Conservation (phyloP, 768 basidiomycete species). For the Russula abietina region DNA sequence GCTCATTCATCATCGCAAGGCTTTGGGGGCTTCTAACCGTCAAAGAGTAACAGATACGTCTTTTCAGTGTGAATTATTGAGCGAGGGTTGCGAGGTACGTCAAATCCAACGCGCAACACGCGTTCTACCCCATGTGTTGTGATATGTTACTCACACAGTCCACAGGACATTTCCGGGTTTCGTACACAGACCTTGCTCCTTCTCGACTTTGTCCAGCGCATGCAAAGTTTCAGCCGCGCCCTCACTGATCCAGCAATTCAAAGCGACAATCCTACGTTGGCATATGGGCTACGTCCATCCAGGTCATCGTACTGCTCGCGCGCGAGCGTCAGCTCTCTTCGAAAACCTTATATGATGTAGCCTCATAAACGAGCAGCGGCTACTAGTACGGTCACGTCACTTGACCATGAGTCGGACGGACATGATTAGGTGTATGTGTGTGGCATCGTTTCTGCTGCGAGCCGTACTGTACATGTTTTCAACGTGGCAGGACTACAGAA, state of each 20-base stretch:
- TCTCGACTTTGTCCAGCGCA: neutral
- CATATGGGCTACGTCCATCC: neutral
- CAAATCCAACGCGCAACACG: neutral
- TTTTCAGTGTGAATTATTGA: neutral
- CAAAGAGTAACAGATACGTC: neutral
- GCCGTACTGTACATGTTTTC: too few species aligned
- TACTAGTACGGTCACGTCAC: neutral
- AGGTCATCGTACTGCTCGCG: neutral
- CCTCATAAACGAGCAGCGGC: neutral
- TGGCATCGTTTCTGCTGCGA: neutral
- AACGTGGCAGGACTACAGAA: neutral
- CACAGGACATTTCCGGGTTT: neutral
- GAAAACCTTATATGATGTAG: neutral
- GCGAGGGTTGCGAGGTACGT: too few species aligned
- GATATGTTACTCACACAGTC: neutral
- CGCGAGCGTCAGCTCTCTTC: neutral
- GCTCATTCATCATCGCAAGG: neutral
- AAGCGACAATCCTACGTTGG: neutral
- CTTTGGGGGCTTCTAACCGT: neutral
- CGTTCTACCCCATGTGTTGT: neutral
- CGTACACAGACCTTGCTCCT: too few species aligned
- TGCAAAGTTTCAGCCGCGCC: neutral
- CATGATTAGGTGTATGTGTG: neutral
- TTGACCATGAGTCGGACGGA: neutral
- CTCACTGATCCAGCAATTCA: neutral